A percentile compares a stretch with the other conserved stretches of the same genome.
Conservation (phyloP, 257 asterid genomes). For the Knoxia roxburghii region DNA sequence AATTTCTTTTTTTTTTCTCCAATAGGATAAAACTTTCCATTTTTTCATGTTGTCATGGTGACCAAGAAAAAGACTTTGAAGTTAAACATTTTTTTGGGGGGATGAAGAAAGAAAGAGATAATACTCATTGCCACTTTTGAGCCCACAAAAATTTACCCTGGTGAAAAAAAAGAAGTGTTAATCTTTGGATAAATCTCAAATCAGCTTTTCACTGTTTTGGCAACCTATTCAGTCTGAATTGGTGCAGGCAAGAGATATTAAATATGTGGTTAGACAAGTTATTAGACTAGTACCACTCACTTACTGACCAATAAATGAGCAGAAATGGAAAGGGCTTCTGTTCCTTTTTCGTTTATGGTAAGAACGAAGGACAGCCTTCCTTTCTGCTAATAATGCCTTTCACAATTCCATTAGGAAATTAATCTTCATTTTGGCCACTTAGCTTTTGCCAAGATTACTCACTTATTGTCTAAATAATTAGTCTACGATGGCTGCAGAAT, state of each 20-base stretch:
- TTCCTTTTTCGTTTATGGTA: not conserved
- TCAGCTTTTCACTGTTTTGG: not conserved
- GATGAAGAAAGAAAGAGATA: not conserved
- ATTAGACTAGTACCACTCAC: not conserved
- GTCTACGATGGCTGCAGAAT: no score
- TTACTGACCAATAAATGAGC: not conserved
- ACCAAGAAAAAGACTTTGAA: conserved; percentile 1
- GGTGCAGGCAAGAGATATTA: not conserved
- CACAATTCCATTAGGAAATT: no score
- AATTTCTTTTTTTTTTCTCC: not conserved
- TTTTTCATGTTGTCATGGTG: not conserved
- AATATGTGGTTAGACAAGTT: not conserved
- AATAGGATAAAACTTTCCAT: not conserved
- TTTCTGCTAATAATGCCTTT: no score
- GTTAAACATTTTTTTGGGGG: no score
- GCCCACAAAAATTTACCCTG: no score
- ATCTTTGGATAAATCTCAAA: not conserved
- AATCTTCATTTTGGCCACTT: no score
- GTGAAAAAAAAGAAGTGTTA: no score
- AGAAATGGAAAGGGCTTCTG: not conserved
- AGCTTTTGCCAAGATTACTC: no score
- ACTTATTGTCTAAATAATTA: no score
- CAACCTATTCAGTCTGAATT: not conserved
- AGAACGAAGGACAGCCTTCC: not conserved
- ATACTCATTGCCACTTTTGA: conserved; percentile 2